A percentile compares a stretch with the other conserved stretches of the same genome.
Evolutionary conservation across 140 eudicot genomes (phyloP).

Genomic region (Bidens hawaiensis): DNA sequence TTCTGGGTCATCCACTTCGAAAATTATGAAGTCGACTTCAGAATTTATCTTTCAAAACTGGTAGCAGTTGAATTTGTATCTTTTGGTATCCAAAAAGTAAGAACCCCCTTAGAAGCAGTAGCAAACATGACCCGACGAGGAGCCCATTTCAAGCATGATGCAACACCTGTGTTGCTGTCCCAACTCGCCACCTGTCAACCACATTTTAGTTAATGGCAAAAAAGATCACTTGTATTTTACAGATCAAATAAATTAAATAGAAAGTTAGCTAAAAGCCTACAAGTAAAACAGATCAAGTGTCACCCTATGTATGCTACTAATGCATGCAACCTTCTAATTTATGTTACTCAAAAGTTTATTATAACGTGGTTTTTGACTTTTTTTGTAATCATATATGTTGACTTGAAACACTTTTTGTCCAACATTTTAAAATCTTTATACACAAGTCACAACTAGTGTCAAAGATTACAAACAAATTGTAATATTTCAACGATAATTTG

Average conservation of each 20-base stretch:
- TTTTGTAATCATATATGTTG: not conserved
- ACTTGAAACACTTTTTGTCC: not conserved
- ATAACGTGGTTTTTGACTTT: not conserved
- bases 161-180: slow-evolving; percentile 81
- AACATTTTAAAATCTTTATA: not conserved
- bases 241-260: not conserved
- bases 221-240: too few species aligned
- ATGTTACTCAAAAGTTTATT: not conserved
- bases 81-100: slow-evolving; percentile 92
- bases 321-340: not conserved
- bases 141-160: slow-evolving; percentile 90
- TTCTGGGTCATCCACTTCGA: not conserved
- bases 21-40: slow-evolving; percentile 2
- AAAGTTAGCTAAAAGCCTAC: not conserved
- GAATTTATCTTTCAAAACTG: slow-evolving; percentile 21
- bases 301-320: not conserved
- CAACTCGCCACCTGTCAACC: slow-evolving; percentile 60
- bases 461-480: not conserved
- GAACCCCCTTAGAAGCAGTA: slow-evolving; percentile 82
- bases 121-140: slow-evolving; percentile 91
- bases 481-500: not conserved
- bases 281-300: not conserved
- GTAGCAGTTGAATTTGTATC: slow-evolving; percentile 21
- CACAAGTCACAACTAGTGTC: not conserved
- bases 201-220: not conserved